Conservation (phyloP, 768 basidiomycete genomes). For the Baorangia bicolor region DNA sequence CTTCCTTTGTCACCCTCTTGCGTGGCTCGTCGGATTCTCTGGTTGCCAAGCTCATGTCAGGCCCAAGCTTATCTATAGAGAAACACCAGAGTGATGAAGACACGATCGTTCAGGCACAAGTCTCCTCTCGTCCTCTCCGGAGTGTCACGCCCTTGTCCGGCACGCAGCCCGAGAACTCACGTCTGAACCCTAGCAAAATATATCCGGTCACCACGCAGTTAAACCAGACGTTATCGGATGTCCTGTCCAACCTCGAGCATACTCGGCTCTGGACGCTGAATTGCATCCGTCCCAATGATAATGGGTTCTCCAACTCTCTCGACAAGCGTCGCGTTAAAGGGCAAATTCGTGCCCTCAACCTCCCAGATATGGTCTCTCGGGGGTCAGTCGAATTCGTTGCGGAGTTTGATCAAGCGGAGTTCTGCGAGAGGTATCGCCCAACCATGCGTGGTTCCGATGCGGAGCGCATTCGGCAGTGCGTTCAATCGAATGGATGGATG, state of each 20-base stretch:
- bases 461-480: constrained; percentile 51
- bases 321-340: constrained; percentile 61
- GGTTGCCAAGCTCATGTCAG: constrained; percentile 60
- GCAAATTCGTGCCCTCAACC: constrained; percentile 52
- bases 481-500: constrained; percentile 49
- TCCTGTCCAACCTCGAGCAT: constrained; percentile 46
- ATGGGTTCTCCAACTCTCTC: constrained; percentile 59
- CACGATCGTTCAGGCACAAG: constrained; percentile 64
- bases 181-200: constrained; percentile 49
- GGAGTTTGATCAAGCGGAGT: constrained; percentile 47
- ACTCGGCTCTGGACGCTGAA: constrained; percentile 53
- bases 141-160: constrained; percentile 39
- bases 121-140: constrained; percentile 57
- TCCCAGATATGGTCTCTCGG: constrained; percentile 52
- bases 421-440: constrained; percentile 55
- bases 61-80: constrained; percentile 58
- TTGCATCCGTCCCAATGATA: constrained; percentile 67
- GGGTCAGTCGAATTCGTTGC: constrained; percentile 50
- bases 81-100: constrained; percentile 54
- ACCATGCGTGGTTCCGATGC: constrained; percentile 46
- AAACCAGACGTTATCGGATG: constrained; percentile 50
- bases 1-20: constrained; percentile 53
- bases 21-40: constrained; percentile 52
- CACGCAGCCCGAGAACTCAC: constrained; percentile 36
- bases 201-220: constrained; percentile 61